These are phyloP conservation scores for Russula dissimulans DNA, from an alignment of 768 basidiomycete genomes.

Conservation along the genomic window DNA sequence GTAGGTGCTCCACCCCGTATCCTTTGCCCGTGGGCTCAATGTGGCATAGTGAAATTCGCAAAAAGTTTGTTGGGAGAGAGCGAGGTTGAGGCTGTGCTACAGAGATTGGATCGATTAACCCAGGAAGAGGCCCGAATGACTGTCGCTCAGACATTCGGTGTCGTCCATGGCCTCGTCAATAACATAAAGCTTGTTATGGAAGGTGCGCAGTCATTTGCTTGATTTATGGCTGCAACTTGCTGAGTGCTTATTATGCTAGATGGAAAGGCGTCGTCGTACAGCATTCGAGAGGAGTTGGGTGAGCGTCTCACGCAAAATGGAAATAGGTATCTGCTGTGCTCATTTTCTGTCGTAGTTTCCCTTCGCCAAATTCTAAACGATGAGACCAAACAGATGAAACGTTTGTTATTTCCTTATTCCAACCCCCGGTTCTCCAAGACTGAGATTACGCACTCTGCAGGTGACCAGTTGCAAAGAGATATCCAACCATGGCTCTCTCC, in stretches of 20 bases:
- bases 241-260: neutral
- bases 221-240: neutral
- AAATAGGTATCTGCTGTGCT: neutral
- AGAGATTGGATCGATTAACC: neutral
- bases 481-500: neutral
- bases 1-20: neutral
- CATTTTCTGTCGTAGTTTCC: neutral
- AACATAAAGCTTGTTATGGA: neutral
- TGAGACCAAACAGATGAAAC: neutral
- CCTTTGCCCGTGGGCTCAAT: neutral
- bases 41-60: neutral
- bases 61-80: slow-evolving; percentile 1
- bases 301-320: neutral
- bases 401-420: too few relatives aligned
- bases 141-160: neutral
- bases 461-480: neutral
- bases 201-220: neutral
- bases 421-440: neutral
- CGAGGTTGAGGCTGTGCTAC: neutral
- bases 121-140: neutral
- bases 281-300: neutral
- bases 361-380: neutral
- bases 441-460: neutral
- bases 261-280: neutral
- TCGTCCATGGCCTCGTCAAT: neutral